A percentile compares a stretch with the other conserved stretches of the same genome.
phyloP scores from a whole-genome alignment of 192 early-diverging fungal genomes.

The Cladochytrium replicatum region DNA sequence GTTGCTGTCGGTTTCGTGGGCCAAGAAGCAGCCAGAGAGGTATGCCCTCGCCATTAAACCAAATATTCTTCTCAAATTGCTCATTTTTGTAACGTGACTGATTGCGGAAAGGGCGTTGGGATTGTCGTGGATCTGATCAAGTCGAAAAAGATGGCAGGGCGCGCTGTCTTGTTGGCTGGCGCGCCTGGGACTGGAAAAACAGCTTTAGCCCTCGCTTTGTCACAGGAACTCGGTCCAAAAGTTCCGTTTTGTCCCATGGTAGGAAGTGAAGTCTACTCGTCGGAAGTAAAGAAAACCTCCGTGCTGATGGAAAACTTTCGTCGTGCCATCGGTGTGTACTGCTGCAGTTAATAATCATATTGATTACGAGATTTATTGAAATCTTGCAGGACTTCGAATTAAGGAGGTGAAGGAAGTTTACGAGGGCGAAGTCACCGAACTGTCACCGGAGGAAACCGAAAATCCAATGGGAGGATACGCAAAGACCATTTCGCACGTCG shows the following conservation, averaged over 20 bases:
- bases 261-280: constrained; percentile 94
- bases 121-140: constrained; percentile 90
- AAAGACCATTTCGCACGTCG: constrained; percentile 91
- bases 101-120: constrained; percentile 74
- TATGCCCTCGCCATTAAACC: too few relatives aligned
- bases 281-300: constrained; percentile 98
- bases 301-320: constrained; percentile 99
- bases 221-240: constrained; percentile 93
- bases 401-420: constrained; percentile 99
- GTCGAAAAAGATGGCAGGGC: constrained; percentile 94
- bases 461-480: constrained; percentile 97
- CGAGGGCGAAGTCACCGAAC: constrained; percentile 96
- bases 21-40: constrained; percentile 92
- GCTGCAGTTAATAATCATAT: too few relatives aligned
- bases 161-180: constrained; percentile 88
- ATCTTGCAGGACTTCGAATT: constrained; percentile 68
- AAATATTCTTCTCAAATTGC: too few relatives aligned
- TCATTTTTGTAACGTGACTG: too few relatives aligned
- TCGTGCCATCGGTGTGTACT: constrained; percentile 89
- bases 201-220: constrained; percentile 89
- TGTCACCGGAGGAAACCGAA: constrained; percentile 95
- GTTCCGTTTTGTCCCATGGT: constrained; percentile 99
- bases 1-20: constrained; percentile 92
- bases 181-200: constrained; percentile 98
- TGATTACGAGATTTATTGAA: not conserved